Conservation (phyloP, 257 asterid genomes). For the Primulina eburnea region DNA sequence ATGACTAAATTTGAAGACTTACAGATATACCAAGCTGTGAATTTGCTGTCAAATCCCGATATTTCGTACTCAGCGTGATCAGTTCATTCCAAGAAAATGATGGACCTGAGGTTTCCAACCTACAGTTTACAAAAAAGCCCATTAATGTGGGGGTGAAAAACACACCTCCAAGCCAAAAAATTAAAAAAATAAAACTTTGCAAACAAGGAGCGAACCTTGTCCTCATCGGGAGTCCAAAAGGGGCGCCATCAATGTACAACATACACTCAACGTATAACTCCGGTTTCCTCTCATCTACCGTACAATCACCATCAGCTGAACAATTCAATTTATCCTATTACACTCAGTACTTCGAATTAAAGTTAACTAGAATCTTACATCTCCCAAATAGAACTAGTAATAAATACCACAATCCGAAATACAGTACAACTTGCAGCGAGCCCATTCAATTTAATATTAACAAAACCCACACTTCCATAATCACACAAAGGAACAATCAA, state of each 20-base stretch:
- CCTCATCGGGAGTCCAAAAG: constrained; percentile 96
- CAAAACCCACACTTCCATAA: constrained; percentile 1
- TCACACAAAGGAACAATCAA: background rate
- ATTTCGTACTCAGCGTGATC: constrained; percentile 87
- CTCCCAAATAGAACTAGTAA: constrained; percentile 5
- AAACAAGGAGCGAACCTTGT: constrained; percentile 55
- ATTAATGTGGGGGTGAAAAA: background rate
- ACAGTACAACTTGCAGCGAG: constrained; percentile 1
- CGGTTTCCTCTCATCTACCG: constrained; percentile 63
- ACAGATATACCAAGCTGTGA: constrained; percentile 86
- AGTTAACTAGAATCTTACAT: constrained; percentile 12
- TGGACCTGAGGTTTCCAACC: constrained; percentile 81
- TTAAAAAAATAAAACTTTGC: constrained; percentile 7
- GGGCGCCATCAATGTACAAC: constrained; percentile 88
- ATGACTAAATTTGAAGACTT: constrained; percentile 29
- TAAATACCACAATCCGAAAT: constrained; percentile 19
- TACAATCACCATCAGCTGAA: constrained; percentile 56
- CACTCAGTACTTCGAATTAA: constrained; percentile 17
- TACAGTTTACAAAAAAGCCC: constrained; percentile 26
- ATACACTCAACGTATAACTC: constrained; percentile 84
- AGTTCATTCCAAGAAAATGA: constrained; percentile 93
- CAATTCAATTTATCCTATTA: constrained; percentile 18
- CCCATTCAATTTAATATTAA: constrained; percentile 1
- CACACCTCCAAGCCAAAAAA: background rate
- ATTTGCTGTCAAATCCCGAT: constrained; percentile 87